Evolutionary conservation across 1,284 basidiomycete genomes (phyloP).

Genomic region (Trametes versicolor): DNA sequence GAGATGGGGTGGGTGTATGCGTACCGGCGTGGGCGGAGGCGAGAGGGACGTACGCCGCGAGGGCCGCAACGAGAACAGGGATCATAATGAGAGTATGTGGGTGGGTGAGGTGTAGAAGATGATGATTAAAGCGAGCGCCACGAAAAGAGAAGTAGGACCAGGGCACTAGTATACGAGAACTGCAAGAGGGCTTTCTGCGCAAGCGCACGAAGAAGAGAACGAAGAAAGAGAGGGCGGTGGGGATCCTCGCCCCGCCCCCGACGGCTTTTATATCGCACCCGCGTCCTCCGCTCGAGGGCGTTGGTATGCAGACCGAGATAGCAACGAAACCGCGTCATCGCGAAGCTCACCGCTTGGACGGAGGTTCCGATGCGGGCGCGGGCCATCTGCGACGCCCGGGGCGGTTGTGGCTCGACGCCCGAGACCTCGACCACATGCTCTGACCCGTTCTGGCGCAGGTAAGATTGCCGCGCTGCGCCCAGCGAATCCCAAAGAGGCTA

Average conservation of each 20-base stretch:
- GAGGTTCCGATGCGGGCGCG: conserved; percentile 7
- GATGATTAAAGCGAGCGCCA: conserved; percentile 16
- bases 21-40: conserved; percentile 39
- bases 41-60: conserved; percentile 39
- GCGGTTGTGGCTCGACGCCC: not conserved
- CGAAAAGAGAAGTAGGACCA: conserved; percentile 6
- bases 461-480: conserved; percentile 8
- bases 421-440: conserved; percentile 3
- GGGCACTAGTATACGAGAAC: conserved; percentile 15
- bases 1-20: not conserved
- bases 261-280: conserved; percentile 3
- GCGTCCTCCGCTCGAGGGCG: not conserved
- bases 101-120: not conserved
- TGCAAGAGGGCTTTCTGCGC: conserved; percentile 1
- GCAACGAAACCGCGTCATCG: conserved; percentile 22
- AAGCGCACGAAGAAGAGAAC: conserved; percentile 13
- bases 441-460: not conserved
- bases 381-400: not conserved
- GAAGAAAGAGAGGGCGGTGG: conserved; percentile 6
- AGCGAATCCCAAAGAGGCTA: conserved; percentile 1
- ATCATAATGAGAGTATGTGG: conserved; percentile 23
- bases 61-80: conserved; percentile 25
- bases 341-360: conserved; percentile 10
- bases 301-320: conserved; percentile 16
- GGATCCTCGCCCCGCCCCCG: not conserved